Conservation (phyloP, 2,329 filamentous ascomycete species). For the Chalaropsis ovoidea region DNA sequence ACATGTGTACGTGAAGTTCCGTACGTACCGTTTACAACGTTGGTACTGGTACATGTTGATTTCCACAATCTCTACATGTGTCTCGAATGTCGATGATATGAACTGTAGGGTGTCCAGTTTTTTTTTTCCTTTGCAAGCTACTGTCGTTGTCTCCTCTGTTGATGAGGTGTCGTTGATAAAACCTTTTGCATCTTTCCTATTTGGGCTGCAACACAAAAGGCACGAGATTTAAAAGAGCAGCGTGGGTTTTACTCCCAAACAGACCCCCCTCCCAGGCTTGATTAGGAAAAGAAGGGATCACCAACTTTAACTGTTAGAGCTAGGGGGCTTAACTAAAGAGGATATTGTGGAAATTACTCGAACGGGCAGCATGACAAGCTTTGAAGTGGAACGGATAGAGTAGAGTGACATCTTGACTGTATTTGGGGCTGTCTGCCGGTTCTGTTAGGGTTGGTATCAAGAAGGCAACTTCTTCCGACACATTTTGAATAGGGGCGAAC, state of each 20-base stretch:
- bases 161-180: neutral
- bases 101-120: too few relatives aligned
- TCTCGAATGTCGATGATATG: too few relatives aligned
- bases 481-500: too few relatives aligned
- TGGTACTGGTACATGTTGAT: too few relatives aligned
- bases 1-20: too few relatives aligned
- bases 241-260: neutral
- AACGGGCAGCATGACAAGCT: neutral
- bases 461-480: too few relatives aligned
- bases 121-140: neutral
- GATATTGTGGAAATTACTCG: neutral
- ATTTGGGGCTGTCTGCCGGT: neutral
- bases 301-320: conserved; percentile 1
- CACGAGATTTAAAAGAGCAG: conserved; percentile 1
- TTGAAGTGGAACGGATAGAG: neutral
- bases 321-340: neutral
- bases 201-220: conserved; percentile 8
- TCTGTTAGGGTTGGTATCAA: too few relatives aligned
- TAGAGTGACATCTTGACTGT: neutral
- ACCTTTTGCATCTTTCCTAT: conserved; percentile 8
- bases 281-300: conserved; percentile 14
- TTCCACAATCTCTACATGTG: too few relatives aligned
- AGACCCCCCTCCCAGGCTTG: conserved; percentile 1
- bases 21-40: too few relatives aligned
- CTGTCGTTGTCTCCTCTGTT: neutral